These are phyloP conservation scores for Pelargonium hybrid DNA, from an alignment of 441 rosid species.

Conservation along the genomic window DNA sequence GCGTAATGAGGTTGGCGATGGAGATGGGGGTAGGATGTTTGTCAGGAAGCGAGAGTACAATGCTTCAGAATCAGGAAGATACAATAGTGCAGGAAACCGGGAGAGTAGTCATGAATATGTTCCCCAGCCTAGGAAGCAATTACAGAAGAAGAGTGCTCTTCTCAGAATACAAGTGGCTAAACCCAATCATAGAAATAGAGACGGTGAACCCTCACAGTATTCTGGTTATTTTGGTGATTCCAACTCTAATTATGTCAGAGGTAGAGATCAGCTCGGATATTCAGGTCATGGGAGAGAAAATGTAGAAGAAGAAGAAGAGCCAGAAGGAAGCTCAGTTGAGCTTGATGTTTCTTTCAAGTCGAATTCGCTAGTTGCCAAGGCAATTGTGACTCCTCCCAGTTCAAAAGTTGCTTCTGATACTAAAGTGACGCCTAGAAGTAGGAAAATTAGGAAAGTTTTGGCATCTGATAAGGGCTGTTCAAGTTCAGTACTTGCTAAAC, in stretches of 20 bases:
- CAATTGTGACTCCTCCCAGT: conserved; percentile 35
- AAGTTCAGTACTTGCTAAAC: conserved; percentile 20
- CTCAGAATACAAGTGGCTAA: conserved; percentile 62
- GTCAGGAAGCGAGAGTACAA: conserved; percentile 33
- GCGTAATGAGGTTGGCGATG: conserved; percentile 19
- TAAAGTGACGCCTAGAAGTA: conserved; percentile 35
- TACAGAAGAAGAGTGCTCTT: conserved; percentile 75
- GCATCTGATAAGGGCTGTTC: conserved; percentile 26
- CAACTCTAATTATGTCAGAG: conserved; percentile 36
- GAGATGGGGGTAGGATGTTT: conserved; percentile 26
- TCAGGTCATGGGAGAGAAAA: conserved; percentile 25
- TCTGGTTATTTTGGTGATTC: conserved; percentile 30
- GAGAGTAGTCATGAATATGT: conserved; percentile 40
- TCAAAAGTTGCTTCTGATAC: conserved; percentile 25
- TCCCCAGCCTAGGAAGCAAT: conserved; percentile 41
- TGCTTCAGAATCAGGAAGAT: conserved; percentile 34
- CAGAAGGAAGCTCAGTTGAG: conserved; percentile 45
- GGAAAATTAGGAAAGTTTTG: conserved; percentile 39
- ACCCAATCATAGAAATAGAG: conserved; percentile 40
- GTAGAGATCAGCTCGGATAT: conserved; percentile 36
- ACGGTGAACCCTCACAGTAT: conserved; percentile 34
- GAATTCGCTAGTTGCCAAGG: conserved; percentile 70
- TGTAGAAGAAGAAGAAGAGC: conserved; percentile 15
- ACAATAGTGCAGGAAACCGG: conserved; percentile 37
- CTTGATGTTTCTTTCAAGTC: conserved; percentile 85